Evolutionary conservation across 352 stramenopile genomes (phyloP).

Genomic region (Sclerospora graminicola): DNA sequence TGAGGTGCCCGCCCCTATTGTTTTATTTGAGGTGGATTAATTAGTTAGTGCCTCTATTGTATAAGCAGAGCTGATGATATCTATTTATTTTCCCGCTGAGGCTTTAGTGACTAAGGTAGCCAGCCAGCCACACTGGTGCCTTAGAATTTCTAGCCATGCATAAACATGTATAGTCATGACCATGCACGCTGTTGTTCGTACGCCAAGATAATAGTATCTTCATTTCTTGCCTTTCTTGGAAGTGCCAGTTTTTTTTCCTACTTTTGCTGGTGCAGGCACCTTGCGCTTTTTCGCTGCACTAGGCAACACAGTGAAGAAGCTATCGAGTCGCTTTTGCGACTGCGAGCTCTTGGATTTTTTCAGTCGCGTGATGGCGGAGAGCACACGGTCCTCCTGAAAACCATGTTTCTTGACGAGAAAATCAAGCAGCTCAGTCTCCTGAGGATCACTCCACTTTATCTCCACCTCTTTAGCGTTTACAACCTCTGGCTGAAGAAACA

Average conservation of each 20-base stretch:
- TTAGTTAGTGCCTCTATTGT: slow-evolving; percentile 8
- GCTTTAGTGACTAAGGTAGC: too few relatives aligned
- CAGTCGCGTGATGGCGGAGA: slow-evolving; percentile 90
- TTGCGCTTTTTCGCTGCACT: slow-evolving; percentile 59
- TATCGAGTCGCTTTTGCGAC: slow-evolving; percentile 94
- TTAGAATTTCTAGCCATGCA: too few relatives aligned
- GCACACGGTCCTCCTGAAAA: slow-evolving; percentile 92
- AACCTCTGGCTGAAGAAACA: slow-evolving; percentile 88
- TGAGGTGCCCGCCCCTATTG: slow-evolving; percentile 7
- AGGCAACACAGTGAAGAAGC: slow-evolving; percentile 90
- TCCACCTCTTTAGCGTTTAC: slow-evolving; percentile 52
- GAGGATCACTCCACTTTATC: slow-evolving; percentile 91
- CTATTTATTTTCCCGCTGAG: slow-evolving; percentile 21
- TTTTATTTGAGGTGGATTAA: slow-evolving; percentile 3
- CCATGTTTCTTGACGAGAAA: slow-evolving; percentile 97
- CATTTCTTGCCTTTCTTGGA: slow-evolving; percentile 67
- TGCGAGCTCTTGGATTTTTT: slow-evolving; percentile 93
- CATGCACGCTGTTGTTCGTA: too few relatives aligned
- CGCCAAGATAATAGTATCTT: not conserved
- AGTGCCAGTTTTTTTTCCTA: slow-evolving; percentile 15
- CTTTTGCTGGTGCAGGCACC: slow-evolving; percentile 25
- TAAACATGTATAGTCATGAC: too few relatives aligned
- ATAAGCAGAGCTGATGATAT: slow-evolving; percentile 20
- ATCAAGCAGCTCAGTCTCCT: slow-evolving; percentile 82
- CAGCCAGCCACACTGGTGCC: too few relatives aligned